phyloP scores from a whole-genome alignment of 768 basidiomycete genomes.

The Mycena sanguinolenta region DNA sequence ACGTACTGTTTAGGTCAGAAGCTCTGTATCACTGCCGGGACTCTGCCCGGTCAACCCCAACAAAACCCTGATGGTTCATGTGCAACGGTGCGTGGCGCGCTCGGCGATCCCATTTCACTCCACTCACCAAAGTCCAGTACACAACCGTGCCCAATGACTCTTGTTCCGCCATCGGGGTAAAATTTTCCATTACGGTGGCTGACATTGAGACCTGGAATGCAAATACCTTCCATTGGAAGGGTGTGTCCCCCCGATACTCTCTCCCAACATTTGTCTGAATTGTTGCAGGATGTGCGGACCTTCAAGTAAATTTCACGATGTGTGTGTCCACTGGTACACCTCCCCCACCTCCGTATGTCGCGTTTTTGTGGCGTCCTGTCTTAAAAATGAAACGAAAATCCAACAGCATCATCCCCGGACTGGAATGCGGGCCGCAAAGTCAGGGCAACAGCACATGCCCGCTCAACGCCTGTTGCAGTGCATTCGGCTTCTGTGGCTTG shows the following conservation, averaged over 20 bases:
- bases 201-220: no score
- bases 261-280: no score
- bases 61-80: slow-evolving; percentile 36
- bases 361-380: no score
- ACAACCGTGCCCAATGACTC: slow-evolving; percentile 28
- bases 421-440: slow-evolving; percentile 43
- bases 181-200: no score
- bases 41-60: slow-evolving; percentile 30
- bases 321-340: slow-evolving; percentile 33
- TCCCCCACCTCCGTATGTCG: slow-evolving; percentile 38
- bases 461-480: slow-evolving; percentile 43
- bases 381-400: no score
- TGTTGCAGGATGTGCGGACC: no score
- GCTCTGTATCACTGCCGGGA: slow-evolving; percentile 35
- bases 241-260: no score
- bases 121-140: slow-evolving; percentile 15
- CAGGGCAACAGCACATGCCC: slow-evolving; percentile 39
- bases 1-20: slow-evolving; percentile 23
- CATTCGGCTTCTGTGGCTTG: slow-evolving; percentile 43
- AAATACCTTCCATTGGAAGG: no score
- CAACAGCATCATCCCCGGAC: slow-evolving; percentile 32
- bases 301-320: no score
- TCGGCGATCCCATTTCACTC: neutral
- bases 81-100: slow-evolving; percentile 14
- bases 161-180: neutral